Percentiles rank a stretch among this genome's conserved stretches.
phyloP scores from a whole-genome alignment of 768 basidiomycete genomes.

The Clitopilus passeckerianus region DNA sequence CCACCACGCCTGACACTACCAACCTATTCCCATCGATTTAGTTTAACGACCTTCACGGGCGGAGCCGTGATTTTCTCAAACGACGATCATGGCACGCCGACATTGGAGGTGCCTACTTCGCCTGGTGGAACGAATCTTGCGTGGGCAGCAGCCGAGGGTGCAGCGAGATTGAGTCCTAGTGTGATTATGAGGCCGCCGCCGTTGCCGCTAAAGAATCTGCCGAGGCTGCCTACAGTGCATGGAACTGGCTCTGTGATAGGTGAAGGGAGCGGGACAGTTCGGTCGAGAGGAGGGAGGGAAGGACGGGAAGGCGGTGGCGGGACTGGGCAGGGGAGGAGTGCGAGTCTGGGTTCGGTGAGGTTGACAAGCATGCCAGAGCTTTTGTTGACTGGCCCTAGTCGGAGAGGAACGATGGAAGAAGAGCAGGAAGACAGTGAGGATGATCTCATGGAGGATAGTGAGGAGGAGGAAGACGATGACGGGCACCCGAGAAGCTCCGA shows the following conservation, averaged over 20 bases:
- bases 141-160: constrained; percentile 5
- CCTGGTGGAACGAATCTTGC: not conserved
- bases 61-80: constrained; percentile 14
- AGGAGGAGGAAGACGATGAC: constrained; percentile 16
- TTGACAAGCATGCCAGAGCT: constrained; percentile 54
- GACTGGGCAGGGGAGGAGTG: constrained; percentile 16
- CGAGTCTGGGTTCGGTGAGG: constrained; percentile 22
- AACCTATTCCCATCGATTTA: constrained; percentile 19
- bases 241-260: constrained; percentile 2
- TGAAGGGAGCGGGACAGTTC: not conserved
- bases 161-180: constrained; percentile 24
- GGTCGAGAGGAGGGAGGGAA: not conserved
- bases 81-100: constrained; percentile 1
- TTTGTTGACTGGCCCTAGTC: constrained; percentile 26
- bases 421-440: constrained; percentile 25
- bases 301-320: not conserved
- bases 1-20: constrained; percentile 14
- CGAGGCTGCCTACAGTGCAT: constrained; percentile 32
- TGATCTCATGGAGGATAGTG: constrained; percentile 27
- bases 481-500: constrained; percentile 16
- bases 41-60: constrained; percentile 13
- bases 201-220: constrained; percentile 42
- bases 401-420: constrained; percentile 28
- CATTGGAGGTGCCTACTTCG: not conserved
- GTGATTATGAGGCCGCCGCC: constrained; percentile 24